Evolutionary conservation across 1,284 basidiomycete species (phyloP).

Genomic region (Heterobasidion irregulare): DNA sequence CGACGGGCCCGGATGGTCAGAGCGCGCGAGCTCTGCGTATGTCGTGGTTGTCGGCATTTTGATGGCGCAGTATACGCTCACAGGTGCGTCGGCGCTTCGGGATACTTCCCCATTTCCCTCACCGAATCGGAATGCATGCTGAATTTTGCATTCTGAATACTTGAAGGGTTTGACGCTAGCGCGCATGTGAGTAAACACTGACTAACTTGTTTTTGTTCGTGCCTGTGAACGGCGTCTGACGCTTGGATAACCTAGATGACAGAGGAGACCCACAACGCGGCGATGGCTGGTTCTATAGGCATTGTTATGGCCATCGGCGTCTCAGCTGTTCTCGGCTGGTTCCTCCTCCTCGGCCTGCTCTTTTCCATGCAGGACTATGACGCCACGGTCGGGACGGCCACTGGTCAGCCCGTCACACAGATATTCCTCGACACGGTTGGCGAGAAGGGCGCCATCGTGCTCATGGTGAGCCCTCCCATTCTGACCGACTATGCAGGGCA

Average conservation of each 20-base stretch:
- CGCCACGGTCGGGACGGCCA: conserved; percentile 38
- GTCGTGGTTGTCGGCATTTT: conserved; percentile 64
- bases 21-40: conserved; percentile 60
- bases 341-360: conserved; percentile 60
- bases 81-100: conserved; percentile 27
- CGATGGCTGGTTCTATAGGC: conserved; percentile 56
- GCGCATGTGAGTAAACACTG: conserved; percentile 41
- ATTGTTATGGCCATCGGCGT: conserved; percentile 71
- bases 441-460: conserved; percentile 56
- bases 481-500: background rate
- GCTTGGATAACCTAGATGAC: conserved; percentile 43
- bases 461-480: conserved; percentile 40
- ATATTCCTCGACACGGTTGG: conserved; percentile 73
- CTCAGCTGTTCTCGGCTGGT: conserved; percentile 66
- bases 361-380: conserved; percentile 71
- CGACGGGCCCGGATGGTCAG: conserved; percentile 55
- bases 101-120: conserved; percentile 6
- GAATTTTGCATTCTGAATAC: background rate
- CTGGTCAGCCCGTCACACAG: conserved; percentile 66
- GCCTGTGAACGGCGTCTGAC: background rate
- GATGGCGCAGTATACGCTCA: conserved; percentile 66
- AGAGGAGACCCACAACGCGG: conserved; percentile 71
- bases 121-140: background rate
- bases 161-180: conserved; percentile 58
- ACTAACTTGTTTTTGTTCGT: conserved; percentile 3